Percentiles rank a stretch among this genome's conserved stretches.
Conservation (phyloP, 768 basidiomycete genomes). For the Tylopilus sp. region DNA sequence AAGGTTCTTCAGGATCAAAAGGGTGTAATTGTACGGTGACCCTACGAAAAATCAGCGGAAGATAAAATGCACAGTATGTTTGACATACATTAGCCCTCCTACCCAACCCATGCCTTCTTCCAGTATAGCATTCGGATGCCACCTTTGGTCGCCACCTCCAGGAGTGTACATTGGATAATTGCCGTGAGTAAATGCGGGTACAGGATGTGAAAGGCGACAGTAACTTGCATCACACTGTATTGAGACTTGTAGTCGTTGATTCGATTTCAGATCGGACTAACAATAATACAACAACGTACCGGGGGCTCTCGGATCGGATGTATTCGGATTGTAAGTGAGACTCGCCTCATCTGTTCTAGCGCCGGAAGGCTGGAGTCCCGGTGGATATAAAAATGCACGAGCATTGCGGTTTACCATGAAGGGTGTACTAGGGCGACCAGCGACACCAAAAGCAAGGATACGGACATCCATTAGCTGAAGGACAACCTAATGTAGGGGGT, state of each 20-base stretch:
- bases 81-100: slow-evolving; percentile 61
- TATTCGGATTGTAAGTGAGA: background rate
- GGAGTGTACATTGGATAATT: slow-evolving; percentile 75
- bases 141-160: slow-evolving; percentile 64
- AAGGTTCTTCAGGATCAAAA: slow-evolving; percentile 38
- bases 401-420: slow-evolving; percentile 66
- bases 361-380: slow-evolving; percentile 47
- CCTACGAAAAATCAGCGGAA: slow-evolving; percentile 37
- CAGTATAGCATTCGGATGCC: slow-evolving; percentile 51
- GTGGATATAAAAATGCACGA: slow-evolving; percentile 64
- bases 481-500: slow-evolving; percentile 46
- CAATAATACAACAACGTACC: slow-evolving; percentile 2
- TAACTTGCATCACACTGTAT: slow-evolving; percentile 26
- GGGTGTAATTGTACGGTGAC: slow-evolving; percentile 58
- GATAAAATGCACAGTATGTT: background rate
- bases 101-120: slow-evolving; percentile 70
- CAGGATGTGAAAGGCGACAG: slow-evolving; percentile 49
- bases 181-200: slow-evolving; percentile 50
- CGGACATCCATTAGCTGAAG: slow-evolving; percentile 70
- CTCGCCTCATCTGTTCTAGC: background rate
- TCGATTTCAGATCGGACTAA: background rate
- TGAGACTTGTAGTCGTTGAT: background rate
- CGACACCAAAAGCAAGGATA: slow-evolving; percentile 67
- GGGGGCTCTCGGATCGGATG: slow-evolving; percentile 1
- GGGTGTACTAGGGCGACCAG: slow-evolving; percentile 53